phyloP scores from a whole-genome alignment of 2,329 filamentous ascomycete species.

The Microdochium bolleyi region DNA sequence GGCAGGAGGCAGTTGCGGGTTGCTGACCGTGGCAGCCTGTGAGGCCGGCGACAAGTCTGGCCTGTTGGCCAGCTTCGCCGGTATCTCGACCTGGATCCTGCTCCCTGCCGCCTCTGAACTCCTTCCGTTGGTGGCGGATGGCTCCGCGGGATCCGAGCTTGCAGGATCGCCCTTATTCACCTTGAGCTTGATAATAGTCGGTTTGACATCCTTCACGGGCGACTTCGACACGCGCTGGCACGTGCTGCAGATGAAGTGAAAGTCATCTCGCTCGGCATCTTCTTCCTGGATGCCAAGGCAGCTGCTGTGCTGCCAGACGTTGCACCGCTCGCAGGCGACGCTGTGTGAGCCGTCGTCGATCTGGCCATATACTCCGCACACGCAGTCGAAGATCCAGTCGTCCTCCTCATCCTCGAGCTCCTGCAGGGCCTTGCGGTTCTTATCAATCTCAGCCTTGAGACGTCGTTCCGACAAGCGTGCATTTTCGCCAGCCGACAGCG shows the following conservation, averaged over 20 bases:
- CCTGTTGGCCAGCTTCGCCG: constrained; percentile 6
- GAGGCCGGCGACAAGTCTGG: constrained; percentile 6
- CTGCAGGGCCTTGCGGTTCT: constrained; percentile 67
- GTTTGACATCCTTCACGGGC: constrained; percentile 49
- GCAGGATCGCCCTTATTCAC: constrained; percentile 23
- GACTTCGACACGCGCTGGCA: constrained; percentile 56
- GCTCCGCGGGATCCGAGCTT: background rate
- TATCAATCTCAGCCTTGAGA: constrained; percentile 75
- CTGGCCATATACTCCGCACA: constrained; percentile 83
- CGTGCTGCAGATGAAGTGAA: constrained; percentile 75
- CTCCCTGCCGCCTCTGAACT: constrained; percentile 4
- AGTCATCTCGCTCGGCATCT: constrained; percentile 77
- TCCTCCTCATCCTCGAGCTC: constrained; percentile 64
- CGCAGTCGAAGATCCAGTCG: constrained; percentile 91
- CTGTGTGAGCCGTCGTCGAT: constrained; percentile 93
- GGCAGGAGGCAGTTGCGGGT: constrained; percentile 10
- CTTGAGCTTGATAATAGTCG: constrained; percentile 46
- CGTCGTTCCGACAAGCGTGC: constrained; percentile 69
- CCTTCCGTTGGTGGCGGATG: constrained; percentile 9
- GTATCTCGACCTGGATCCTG: constrained; percentile 10
- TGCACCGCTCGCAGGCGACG: constrained; percentile 88
- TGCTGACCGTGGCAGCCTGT: constrained; percentile 2
- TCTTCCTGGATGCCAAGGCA: constrained; percentile 74
- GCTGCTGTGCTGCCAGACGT: constrained; percentile 93
- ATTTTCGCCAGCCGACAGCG: constrained; percentile 37